Base-by-base conservation (phyloP, 2,329 filamentous ascomycete genomes). In the Exophiala bonariae region DNA sequence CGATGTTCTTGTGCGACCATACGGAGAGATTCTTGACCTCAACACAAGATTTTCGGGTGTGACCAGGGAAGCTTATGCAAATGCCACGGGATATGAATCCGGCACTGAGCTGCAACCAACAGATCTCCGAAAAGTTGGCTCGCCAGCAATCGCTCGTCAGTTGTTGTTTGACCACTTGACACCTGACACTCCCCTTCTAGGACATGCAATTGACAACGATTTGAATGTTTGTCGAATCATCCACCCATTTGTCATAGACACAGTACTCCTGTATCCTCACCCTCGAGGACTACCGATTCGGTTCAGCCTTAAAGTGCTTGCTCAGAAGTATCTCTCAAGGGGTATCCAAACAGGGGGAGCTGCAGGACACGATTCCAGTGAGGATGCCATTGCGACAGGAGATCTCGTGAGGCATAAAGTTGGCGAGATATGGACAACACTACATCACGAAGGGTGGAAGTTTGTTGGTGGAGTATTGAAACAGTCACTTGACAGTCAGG, bases 191-290 rank as follows among this genome's bases (percentile, higher is more conserved):
- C 87, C 91, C 0, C 70, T 99, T 1, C 87, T 99, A 37, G 93
- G 93, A 0, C 93, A 99, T 65, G 91, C 89, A 1, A 81, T 97
- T 7, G 93, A 99, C 61, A 99, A 99, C 63, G 93, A 99, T 61
- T 79, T 99, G 45, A 96, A 96, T 63, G 81, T 85, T 2, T 77
- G 86, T 32, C 86, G 92, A 28, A 79, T 97, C 41, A 83, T 96
- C 35, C 93, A 97, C 60, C 87, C 87, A 0, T 86, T 80, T 0
- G 76, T 96, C 44, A 80, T 96, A 60, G 92, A 97, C 66, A 96
- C 91, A 0, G 82, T 89, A 1, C 70, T 96, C 0, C 77, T 96
- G 0, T 99, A 82, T 64, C 90, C 91, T 0, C 89, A 95, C 61
- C 81, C 76, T 11, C 74, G 74, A 13, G 89, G 90, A 1, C 71